Evolutionary conservation across 805 yeast genomes (phyloP).

Genomic region (Candida cerambycidarum): DNA sequence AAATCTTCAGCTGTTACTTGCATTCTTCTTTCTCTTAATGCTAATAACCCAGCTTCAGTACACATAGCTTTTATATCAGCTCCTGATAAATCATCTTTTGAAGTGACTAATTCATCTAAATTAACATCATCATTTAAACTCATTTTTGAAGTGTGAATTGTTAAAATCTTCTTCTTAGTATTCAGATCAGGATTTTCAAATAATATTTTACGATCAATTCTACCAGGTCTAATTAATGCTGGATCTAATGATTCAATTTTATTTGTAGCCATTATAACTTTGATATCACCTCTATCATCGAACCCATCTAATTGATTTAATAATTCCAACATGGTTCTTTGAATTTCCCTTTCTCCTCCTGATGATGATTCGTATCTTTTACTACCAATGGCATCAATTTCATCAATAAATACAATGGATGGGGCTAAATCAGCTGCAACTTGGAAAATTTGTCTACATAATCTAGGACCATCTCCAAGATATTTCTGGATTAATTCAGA

Average conservation of each 20-base stretch:
- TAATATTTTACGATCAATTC: slow-evolving; percentile 93
- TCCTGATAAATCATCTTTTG: slow-evolving; percentile 93
- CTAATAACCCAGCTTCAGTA: slow-evolving; percentile 95
- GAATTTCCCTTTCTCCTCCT: slow-evolving; percentile 97
- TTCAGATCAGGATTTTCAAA: slow-evolving; percentile 94
- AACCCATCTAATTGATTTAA: slow-evolving; percentile 95
- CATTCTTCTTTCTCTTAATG: slow-evolving; percentile 95
- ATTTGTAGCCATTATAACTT: slow-evolving; percentile 97
- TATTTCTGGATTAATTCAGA: slow-evolving; percentile 96
- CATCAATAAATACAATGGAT: slow-evolving; percentile 97
- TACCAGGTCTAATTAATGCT: slow-evolving; percentile 93
- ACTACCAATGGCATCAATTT: slow-evolving; percentile 98
- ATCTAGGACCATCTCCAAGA: slow-evolving; percentile 95
- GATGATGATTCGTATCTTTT: slow-evolving; percentile 95
- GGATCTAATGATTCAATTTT: slow-evolving; percentile 94
- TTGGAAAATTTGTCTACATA: slow-evolving; percentile 91
- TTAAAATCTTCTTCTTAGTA: slow-evolving; percentile 88
- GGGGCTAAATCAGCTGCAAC: slow-evolving; percentile 98
- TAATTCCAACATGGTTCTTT: slow-evolving; percentile 95
- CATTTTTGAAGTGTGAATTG: slow-evolving; percentile 93
- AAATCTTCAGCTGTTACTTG: slow-evolving; percentile 94
- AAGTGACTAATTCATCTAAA: slow-evolving; percentile 80
- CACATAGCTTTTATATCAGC: slow-evolving; percentile 98
- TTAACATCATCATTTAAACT: slow-evolving; percentile 84
- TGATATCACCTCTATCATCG: slow-evolving; percentile 95